These are phyloP conservation scores for Candida chauliodis DNA, from an alignment of 805 yeast species.

Conservation along the genomic window DNA sequence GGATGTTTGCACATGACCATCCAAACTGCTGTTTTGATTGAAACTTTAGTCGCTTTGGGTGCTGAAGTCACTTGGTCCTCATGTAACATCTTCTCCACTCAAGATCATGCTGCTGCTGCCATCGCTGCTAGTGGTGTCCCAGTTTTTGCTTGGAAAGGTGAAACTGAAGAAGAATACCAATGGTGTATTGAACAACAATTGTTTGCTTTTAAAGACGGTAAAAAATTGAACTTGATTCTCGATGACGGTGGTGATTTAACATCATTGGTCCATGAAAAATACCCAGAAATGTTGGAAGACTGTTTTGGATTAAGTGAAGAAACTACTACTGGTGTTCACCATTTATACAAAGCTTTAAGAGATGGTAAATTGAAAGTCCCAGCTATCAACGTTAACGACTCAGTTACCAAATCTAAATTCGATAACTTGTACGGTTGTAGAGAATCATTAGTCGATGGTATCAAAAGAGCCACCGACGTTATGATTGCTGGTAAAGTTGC, in stretches of 20 bases:
- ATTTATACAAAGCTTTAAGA: slow-evolving; percentile 92
- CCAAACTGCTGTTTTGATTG: slow-evolving; percentile 98
- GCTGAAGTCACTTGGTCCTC: slow-evolving; percentile 99
- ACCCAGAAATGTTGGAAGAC: slow-evolving; percentile 94
- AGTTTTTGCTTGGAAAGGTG: slow-evolving; percentile 99
- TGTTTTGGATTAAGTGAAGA: slow-evolving; percentile 98
- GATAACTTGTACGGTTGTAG: slow-evolving; percentile 99
- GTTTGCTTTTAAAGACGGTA: slow-evolving; percentile 93
- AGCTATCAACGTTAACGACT: slow-evolving; percentile 98
- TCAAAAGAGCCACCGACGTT: slow-evolving; percentile 99
- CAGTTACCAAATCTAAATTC: slow-evolving; percentile 98
- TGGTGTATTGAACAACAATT: slow-evolving; percentile 99
- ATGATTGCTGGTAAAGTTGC: slow-evolving; percentile 99
- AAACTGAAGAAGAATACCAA: slow-evolving; percentile 98
- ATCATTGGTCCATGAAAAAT: slow-evolving; percentile 91
- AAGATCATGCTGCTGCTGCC: slow-evolving; percentile 99
- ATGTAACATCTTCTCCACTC: slow-evolving; percentile 98
- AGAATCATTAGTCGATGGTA: slow-evolving; percentile 97
- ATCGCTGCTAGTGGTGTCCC: slow-evolving; percentile 99
- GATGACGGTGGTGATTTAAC: slow-evolving; percentile 99
- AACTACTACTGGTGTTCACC: slow-evolving; percentile 99
- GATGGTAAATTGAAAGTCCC: slow-evolving; percentile 92
- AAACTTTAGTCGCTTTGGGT: slow-evolving; percentile 94
- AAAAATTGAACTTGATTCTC: slow-evolving; percentile 92
- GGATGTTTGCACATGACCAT: slow-evolving; percentile 99